These are phyloP conservation scores for Talaromyces amestolkiae DNA, from an alignment of 2,329 filamentous ascomycete genomes.

Conservation along the genomic window DNA sequence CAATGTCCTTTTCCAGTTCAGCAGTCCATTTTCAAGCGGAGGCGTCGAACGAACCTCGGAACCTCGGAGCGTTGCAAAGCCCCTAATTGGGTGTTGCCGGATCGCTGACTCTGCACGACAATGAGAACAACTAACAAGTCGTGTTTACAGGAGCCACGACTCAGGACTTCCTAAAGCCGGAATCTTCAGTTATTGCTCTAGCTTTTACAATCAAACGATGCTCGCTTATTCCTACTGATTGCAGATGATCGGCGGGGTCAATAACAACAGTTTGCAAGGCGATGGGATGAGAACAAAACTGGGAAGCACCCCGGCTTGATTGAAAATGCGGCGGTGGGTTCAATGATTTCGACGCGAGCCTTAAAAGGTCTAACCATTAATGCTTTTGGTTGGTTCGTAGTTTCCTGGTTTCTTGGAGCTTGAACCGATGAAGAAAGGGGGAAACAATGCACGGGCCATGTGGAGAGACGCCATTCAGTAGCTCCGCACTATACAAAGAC, in stretches of 20 bases:
- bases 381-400: not conserved
- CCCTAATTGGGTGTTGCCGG: not conserved
- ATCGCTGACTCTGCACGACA: not conserved
- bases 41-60: not conserved
- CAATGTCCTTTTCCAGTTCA: not conserved
- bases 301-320: not conserved
- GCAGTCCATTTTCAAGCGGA: not conserved
- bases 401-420: not conserved
- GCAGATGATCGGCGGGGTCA: constrained; percentile 3
- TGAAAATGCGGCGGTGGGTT: not conserved
- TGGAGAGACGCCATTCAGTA: not conserved
- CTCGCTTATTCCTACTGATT: not conserved
- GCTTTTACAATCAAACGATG: not conserved
- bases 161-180: not conserved
- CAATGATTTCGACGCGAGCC: not conserved
- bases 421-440: not conserved
- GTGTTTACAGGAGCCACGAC: not conserved
- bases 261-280: not conserved
- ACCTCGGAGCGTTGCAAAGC: not conserved
- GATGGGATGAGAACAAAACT: not conserved
- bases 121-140: not conserved
- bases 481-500: not conserved
- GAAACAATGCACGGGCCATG: not conserved
- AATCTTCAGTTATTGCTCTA: not conserved
- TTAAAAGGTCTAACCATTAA: not conserved